Conservation (phyloP, 768 basidiomycete genomes). For the Collybia sp. region DNA sequence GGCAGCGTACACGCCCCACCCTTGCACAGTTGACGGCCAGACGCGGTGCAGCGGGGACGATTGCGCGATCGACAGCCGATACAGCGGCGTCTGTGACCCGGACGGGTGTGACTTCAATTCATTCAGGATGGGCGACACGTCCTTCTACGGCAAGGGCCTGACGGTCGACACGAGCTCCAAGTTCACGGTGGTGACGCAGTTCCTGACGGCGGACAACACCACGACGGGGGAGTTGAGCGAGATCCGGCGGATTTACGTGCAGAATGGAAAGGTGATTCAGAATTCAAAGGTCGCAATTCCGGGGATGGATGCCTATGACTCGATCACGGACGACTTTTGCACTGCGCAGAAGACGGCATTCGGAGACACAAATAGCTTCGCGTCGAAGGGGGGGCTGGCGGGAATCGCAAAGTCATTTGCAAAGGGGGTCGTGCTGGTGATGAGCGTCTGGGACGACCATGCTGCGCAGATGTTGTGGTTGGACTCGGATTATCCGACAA, state of each 20-base stretch:
- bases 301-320: slow-evolving; percentile 25
- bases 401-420: slow-evolving; percentile 28
- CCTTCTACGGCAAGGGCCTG: slow-evolving; percentile 29
- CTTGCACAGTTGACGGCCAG: slow-evolving; percentile 25
- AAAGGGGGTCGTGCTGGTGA: slow-evolving; percentile 43
- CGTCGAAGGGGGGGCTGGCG: slow-evolving; percentile 34
- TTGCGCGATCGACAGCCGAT: slow-evolving; percentile 21
- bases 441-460: slow-evolving; percentile 53
- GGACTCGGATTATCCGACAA: slow-evolving; percentile 42
- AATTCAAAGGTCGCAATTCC: slow-evolving; percentile 28
- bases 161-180: slow-evolving; percentile 31
- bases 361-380: slow-evolving; percentile 42
- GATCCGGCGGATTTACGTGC: slow-evolving; percentile 38
- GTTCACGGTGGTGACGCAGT: slow-evolving; percentile 41
- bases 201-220: slow-evolving; percentile 32
- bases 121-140: slow-evolving; percentile 32
- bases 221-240: slow-evolving; percentile 29
- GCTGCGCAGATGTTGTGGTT: slow-evolving; percentile 54
- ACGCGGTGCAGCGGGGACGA: slow-evolving; percentile 26
- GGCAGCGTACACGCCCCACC: slow-evolving; percentile 37
- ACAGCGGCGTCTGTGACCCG: slow-evolving; percentile 32
- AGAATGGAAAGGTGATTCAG: slow-evolving; percentile 32
- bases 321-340: slow-evolving; percentile 35
- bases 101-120: slow-evolving; percentile 44
- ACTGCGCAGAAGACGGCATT: slow-evolving; percentile 40